Base-by-base conservation (phyloP, 331 rosid genomes). In the Pyrus hybrid region DNA sequence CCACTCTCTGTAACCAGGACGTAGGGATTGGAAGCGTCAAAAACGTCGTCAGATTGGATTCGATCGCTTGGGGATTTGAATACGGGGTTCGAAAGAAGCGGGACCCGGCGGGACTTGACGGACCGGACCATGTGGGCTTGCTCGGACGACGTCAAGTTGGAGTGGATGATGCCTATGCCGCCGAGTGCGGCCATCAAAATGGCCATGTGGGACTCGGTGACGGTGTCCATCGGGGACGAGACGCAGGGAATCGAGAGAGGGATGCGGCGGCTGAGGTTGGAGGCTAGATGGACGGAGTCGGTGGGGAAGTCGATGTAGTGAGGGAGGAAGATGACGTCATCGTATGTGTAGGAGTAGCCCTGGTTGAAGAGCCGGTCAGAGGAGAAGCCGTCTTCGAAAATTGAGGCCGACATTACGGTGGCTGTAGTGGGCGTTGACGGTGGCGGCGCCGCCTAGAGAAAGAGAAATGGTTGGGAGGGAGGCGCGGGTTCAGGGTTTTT, bases 221-320 rank as follows among this genome's bases (percentile, higher is more conserved):
- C 93, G 5, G 99, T 95, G 78, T 95, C 99, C 99, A 95, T 95
- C 0, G 99, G 99, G 18, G 99, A 94, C 29, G 99, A 88, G 6
- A 92, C 90, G 72, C 93, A 76, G 45, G 99, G 99, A 18, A 85
- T 67, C 13, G 85, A 70, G 49, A 95, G 96, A 0, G 87, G 58
- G 37, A 95, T 4, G 43, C 83, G 88, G 71, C 99, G 96, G 68
- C 85, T 83, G 84, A 95, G 86, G 4, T 72, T 78, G 62, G 99
- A 81, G 73, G 81, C 66, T 51, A 95, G 89, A 21, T 72, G 79
- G 76, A 95, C 97, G 11, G 88, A 72, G 43, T 90, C 99, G 6
- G 97, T 87, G 41, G 97, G 79, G 86, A 95, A 95, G 85, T 92
- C 97, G 70, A 95, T 95, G 77, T 90, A 95, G 83, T 92, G 91